Percentiles rank a stretch among this genome's conserved stretches.
Conservation (phyloP, 164 flowering plant genomes). For the Chloranthus sessilifolius region DNA sequence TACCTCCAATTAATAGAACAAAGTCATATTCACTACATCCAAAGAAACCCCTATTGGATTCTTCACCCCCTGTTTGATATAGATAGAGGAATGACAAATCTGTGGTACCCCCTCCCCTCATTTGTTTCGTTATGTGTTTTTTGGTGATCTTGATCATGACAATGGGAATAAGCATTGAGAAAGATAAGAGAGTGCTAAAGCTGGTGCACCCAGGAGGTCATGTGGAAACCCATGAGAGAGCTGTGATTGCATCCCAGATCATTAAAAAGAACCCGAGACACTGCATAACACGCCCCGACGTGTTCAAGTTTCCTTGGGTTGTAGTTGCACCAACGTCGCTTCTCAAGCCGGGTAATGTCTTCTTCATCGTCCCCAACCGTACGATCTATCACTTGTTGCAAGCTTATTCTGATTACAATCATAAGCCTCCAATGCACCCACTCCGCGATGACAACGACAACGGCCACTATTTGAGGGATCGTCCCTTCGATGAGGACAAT, state of each 20-base stretch:
- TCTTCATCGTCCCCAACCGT: slow-evolving; percentile 41
- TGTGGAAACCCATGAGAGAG: slow-evolving; percentile 30
- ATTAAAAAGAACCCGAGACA: slow-evolving; percentile 50
- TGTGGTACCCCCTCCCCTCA: too few relatives aligned
- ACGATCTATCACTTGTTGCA: slow-evolving; percentile 32
- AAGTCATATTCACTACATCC: too few relatives aligned
- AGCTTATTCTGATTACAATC: neutral
- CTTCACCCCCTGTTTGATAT: too few relatives aligned
- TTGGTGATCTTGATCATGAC: too few relatives aligned
- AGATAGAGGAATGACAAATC: too few relatives aligned
- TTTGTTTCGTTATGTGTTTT: too few relatives aligned
- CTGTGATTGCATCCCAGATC: slow-evolving; percentile 38
- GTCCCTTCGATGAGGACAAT: too few relatives aligned
- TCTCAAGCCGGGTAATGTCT: slow-evolving; percentile 36
- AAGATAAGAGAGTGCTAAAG: slow-evolving; percentile 45
- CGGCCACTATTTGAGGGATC: too few relatives aligned
- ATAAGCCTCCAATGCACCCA: too few relatives aligned
- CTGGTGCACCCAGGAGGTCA: slow-evolving; percentile 40
- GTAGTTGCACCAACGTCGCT: slow-evolving; percentile 46
- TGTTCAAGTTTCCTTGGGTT: slow-evolving; percentile 47
- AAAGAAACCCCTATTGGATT: too few relatives aligned
- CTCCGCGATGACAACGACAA: too few relatives aligned
- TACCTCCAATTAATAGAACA: too few relatives aligned
- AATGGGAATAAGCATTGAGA: slow-evolving; percentile 18
- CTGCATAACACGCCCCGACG: slow-evolving; percentile 49